These are phyloP conservation scores for Suillus bovinus DNA, from an alignment of 768 basidiomycete genomes.

Conservation along the genomic window DNA sequence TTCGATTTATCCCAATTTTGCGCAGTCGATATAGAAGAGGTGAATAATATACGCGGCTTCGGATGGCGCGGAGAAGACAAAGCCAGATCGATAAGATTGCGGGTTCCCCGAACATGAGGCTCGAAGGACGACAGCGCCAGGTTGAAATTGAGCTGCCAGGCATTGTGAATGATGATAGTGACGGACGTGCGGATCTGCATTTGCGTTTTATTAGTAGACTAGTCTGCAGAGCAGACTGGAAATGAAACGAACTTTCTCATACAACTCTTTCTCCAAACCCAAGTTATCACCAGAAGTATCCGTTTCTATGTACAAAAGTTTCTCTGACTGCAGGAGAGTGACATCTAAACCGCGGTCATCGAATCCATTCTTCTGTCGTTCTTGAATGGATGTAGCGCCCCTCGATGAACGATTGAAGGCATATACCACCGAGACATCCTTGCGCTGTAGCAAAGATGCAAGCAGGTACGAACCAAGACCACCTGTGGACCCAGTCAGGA, in stretches of 20 bases:
- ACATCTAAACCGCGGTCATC: constrained; percentile 33
- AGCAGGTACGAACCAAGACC: constrained; percentile 39
- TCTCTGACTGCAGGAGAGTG: constrained; percentile 26
- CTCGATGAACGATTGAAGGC: constrained; percentile 35
- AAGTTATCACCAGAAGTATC: constrained; percentile 30
- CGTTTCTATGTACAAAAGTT: constrained; percentile 37
- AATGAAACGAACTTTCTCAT: constrained; percentile 23
- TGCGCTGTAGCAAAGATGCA: constrained; percentile 24
- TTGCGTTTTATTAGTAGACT: neutral
- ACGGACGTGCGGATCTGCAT: constrained; percentile 35
- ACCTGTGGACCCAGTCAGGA: constrained; percentile 44
- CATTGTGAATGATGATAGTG: constrained; percentile 41
- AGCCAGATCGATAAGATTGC: constrained; percentile 40
- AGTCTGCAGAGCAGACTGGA: neutral
- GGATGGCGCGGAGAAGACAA: constrained; percentile 24
- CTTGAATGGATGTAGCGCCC: constrained; percentile 13
- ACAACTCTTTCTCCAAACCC: constrained; percentile 27
- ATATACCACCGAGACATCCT: constrained; percentile 28
- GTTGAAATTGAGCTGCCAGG: constrained; percentile 49
- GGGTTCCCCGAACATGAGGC: constrained; percentile 38
- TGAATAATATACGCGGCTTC: constrained; percentile 36
- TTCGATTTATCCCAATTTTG: constrained; percentile 3
- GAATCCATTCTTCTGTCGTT: constrained; percentile 32
- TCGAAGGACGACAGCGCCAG: constrained; percentile 49
- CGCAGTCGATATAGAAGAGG: constrained; percentile 30